Evolutionary conservation across 768 basidiomycete species (phyloP).

Genomic region (Calvatia gigantea): DNA sequence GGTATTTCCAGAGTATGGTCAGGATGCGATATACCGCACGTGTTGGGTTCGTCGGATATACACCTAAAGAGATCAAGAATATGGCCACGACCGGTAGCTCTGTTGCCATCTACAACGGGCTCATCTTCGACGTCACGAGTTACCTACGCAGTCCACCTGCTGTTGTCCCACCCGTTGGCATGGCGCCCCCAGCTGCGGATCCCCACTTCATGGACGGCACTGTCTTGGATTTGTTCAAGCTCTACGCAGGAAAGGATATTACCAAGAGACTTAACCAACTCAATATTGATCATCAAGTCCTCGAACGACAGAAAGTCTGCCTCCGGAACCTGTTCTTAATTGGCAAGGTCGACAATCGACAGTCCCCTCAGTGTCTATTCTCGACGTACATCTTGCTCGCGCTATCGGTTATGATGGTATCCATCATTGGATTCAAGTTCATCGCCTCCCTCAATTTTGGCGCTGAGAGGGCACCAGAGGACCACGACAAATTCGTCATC

Average conservation of each 20-base stretch:
- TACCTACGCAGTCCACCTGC: conserved; percentile 75
- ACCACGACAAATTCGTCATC: conserved; percentile 96
- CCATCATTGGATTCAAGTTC: conserved; percentile 96
- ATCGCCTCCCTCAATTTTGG: conserved; percentile 86
- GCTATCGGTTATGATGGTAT: conserved; percentile 87
- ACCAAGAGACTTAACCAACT: conserved; percentile 70
- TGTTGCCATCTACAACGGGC: conserved; percentile 81
- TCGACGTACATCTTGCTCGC: conserved; percentile 88
- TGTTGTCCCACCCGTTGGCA: conserved; percentile 43
- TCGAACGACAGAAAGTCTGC: conserved; percentile 79
- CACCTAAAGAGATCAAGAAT: conserved; percentile 67
- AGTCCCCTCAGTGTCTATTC: conserved; percentile 90
- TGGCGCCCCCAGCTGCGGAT: conserved; percentile 39
- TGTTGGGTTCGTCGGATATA: conserved; percentile 84
- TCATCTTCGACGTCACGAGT: conserved; percentile 83
- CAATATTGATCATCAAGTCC: conserved; percentile 53
- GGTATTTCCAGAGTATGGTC: conserved; percentile 97
- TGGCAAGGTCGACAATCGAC: conserved; percentile 88
- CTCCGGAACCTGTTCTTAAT: conserved; percentile 91
- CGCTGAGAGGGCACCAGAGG: conserved; percentile 78
- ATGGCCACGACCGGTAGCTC: conserved; percentile 61
- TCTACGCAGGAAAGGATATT: conserved; percentile 72
- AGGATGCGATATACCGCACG: conserved; percentile 87
- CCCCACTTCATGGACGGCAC: conserved; percentile 67
- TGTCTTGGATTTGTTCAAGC: conserved; percentile 74